phyloP scores from a whole-genome alignment of 2,329 filamentous ascomycete genomes.

The Eutypella sp. region DNA sequence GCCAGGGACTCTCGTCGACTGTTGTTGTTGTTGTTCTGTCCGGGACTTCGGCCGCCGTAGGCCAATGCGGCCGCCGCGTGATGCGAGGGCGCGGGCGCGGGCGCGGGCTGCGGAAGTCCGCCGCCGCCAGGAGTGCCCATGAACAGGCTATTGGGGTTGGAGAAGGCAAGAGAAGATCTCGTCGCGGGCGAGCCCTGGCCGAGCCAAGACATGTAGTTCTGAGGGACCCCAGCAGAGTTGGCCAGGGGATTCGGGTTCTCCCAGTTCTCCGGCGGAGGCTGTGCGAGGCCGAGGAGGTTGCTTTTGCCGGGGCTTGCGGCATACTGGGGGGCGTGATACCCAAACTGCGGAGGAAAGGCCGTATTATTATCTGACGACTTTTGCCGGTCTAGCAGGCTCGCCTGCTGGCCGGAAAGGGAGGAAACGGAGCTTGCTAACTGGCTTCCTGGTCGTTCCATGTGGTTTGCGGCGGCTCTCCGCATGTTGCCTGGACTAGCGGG shows the following conservation, averaged over 20 bases:
- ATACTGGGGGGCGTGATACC: neutral
- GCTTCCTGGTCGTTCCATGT: slow-evolving; percentile 14
- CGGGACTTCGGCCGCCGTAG: slow-evolving; percentile 21
- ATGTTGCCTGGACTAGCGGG: slow-evolving; percentile 6
- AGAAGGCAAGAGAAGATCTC: slow-evolving; percentile 34
- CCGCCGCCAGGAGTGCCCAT: slow-evolving; percentile 39
- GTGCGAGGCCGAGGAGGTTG: slow-evolving; percentile 8
- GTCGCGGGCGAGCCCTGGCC: slow-evolving; percentile 8
- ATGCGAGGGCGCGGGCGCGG: slow-evolving; percentile 11
- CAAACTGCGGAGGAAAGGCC: too few species aligned
- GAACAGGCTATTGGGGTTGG: slow-evolving; percentile 47
- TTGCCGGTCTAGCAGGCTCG: slow-evolving; percentile 2
- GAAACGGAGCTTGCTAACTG: slow-evolving; percentile 12
- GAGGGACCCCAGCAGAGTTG: slow-evolving; percentile 5
- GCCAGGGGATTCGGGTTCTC: neutral
- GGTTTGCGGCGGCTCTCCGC: slow-evolving; percentile 7
- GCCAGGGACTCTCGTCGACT: slow-evolving; percentile 19
- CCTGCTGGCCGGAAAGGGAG: slow-evolving; percentile 10
- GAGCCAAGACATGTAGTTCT: slow-evolving; percentile 16
- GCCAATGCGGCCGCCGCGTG: too few species aligned
- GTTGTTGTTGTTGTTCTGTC: slow-evolving; percentile 19
- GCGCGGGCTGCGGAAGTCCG: slow-evolving; percentile 4
- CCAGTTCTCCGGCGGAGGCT: slow-evolving; percentile 4
- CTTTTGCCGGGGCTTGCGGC: slow-evolving; percentile 6
- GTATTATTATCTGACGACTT: neutral